Evolutionary conservation across 176 grass and related monocot genomes (phyloP).

Genomic region (Eleusine indica): DNA sequence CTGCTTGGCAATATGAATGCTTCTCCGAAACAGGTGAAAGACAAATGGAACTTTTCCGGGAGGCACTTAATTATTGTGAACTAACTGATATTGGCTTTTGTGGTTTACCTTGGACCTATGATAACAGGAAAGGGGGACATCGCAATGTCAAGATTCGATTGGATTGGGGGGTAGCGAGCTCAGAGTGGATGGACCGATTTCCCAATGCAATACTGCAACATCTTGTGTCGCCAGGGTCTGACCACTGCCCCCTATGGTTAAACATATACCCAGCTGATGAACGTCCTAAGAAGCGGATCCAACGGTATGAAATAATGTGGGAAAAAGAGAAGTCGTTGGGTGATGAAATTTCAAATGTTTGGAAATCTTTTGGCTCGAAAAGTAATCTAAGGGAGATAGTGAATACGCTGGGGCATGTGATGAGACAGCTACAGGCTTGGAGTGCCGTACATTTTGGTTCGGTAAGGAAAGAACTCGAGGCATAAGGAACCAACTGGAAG

Average conservation of each 20-base stretch:
- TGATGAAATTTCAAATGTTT: accelerated
- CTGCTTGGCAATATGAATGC: background rate
- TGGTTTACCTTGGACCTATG: background rate
- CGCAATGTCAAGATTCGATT: background rate
- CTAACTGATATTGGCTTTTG: background rate
- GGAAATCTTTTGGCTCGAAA: background rate
- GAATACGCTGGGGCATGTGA: no score
- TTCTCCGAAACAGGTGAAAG: background rate
- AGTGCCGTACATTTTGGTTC: no score
- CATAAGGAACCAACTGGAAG: no score
- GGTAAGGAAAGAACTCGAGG: no score
- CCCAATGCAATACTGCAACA: background rate
- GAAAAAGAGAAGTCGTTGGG: background rate
- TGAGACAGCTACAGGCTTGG: no score
- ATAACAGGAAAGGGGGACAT: background rate
- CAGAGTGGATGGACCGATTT: background rate
- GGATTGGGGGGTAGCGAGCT: background rate
- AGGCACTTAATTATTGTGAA: background rate
- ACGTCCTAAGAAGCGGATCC: accelerated
- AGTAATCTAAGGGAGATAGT: no score
- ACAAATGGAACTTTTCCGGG: background rate
- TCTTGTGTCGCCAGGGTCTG: background rate
- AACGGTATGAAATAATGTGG: background rate
- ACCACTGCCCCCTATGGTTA: background rate
- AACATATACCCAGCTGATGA: accelerated